Conservation (phyloP, 305 asterid genomes). For the Stenogyne calaminthoides region DNA sequence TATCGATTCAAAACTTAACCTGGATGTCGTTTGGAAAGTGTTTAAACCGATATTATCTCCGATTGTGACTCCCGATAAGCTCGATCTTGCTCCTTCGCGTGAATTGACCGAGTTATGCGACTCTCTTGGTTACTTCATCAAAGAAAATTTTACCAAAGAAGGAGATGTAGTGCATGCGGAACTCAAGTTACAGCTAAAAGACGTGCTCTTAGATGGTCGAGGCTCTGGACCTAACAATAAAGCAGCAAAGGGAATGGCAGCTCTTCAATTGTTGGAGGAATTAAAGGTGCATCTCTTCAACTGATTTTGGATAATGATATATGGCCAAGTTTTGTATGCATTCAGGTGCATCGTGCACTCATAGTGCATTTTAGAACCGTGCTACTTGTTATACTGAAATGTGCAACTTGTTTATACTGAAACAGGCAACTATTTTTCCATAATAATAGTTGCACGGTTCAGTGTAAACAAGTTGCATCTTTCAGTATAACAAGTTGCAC, state of each 20-base stretch:
- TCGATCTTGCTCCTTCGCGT: conserved; percentile 84
- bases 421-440: no score
- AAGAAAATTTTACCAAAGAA: conserved; percentile 39
- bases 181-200: conserved; percentile 68
- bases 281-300: no score
- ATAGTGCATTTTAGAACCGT: no score
- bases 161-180: conserved; percentile 61
- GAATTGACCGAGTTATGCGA: conserved; percentile 84
- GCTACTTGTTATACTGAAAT: no score
- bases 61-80: conserved; percentile 93
- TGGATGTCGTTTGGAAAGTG: conserved; percentile 82
- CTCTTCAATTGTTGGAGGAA: conserved; percentile 64
- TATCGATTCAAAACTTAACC: conserved; percentile 71
- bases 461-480: no score
- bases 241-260: conserved; percentile 86
- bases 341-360: no score
- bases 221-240: conserved; percentile 66
- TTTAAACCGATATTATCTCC: conserved; percentile 80
- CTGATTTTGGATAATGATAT: no score
- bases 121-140: conserved; percentile 77
- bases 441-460: no score
- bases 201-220: conserved; percentile 55
- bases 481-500: no score
- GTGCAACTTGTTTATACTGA: no score
- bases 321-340: no score